phyloP scores from a whole-genome alignment of 2,329 filamentous ascomycete genomes.

The Trichoderma aggressivum region DNA sequence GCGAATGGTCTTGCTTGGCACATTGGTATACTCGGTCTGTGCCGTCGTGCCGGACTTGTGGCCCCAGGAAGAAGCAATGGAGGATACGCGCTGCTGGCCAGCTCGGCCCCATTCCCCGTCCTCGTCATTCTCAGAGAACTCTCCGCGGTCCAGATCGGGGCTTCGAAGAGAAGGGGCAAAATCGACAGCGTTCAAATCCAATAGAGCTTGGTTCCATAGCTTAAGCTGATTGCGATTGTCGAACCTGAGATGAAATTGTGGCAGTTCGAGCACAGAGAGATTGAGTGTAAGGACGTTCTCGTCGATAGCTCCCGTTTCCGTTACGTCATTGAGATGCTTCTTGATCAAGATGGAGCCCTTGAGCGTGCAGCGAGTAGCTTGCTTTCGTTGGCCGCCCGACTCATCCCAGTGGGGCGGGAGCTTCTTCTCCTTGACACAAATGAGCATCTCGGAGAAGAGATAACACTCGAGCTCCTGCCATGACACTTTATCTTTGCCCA shows the following conservation, averaged over 20 bases:
- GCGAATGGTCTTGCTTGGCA: conserved; percentile 41
- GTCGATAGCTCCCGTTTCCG: conserved; percentile 66
- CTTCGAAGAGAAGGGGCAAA: conserved; percentile 56
- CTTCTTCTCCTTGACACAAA: conserved; percentile 98
- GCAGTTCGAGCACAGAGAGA: conserved; percentile 86
- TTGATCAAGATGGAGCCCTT: conserved; percentile 98
- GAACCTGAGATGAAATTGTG: conserved; percentile 91
- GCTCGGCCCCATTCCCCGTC: conserved; percentile 73
- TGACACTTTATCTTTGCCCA: conserved; percentile 92
- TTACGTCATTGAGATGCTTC: conserved; percentile 89
- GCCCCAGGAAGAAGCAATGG: conserved; percentile 77
- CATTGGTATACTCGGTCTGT: conserved; percentile 89
- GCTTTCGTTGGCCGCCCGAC: conserved; percentile 54
- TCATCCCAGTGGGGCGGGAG: conserved; percentile 59
- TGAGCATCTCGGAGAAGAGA: conserved; percentile 97
- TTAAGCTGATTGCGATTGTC: conserved; percentile 80
- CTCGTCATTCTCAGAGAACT: conserved; percentile 80
- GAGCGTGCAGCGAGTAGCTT: conserved; percentile 71
- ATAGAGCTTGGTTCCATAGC: conserved; percentile 81
- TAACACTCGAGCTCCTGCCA: conserved; percentile 99
- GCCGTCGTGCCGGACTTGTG: conserved; percentile 81
- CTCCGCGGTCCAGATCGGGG: conserved; percentile 73
- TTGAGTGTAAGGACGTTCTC: conserved; percentile 84
- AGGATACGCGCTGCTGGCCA: conserved; percentile 69
- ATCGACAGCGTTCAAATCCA: conserved; percentile 76